Base-by-base conservation (phyloP, 2,329 filamentous ascomycete genomes). In the Trichophyton schoenleinii region DNA sequence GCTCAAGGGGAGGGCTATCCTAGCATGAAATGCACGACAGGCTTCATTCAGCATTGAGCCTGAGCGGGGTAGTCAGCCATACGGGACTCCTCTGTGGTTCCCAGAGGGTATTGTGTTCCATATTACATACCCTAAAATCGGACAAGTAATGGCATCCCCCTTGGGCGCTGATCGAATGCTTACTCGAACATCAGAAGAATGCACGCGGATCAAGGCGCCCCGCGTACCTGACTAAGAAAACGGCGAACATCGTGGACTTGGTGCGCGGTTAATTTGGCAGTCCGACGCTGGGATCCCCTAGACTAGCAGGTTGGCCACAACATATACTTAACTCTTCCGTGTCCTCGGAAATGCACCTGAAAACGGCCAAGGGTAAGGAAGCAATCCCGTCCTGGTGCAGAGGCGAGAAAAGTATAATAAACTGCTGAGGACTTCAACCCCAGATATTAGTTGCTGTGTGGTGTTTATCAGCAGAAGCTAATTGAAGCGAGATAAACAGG, bases 351-450 rank as follows among this genome's bases (percentile, higher is more conserved):
- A 53, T 53, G 49, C 49, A 34, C 5, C 49, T 53, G 28, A 34
- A 53, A 53, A 53, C 49, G 15, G 49, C 15, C 49, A 53, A 53
- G 49, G 49, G 22, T 28, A 11, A 28, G 34, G 2, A 31, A 38
- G 28, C 25, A 18, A 25, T 6, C 28, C 31, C 13, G 15, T 31
- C 55, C 38, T 41, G 13, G 31, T 18, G 20, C 38, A 58, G 38
- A 42, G 55, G 31, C 55, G 55, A 58, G 55, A 58, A 44, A 58
- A 58, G 55, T 58, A 41, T 58, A 58, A 58, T 42, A 58, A 7
- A 53, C 28, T 25, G 49, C 22, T 34, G 49, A 34, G 22, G 49
- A 25, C 22, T 3, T 34, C n/a, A n/a, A 53, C 22, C 31, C 49
- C 8, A n/a, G 3, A 2, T 53, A 13, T 28, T 25, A 28, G 8